phyloP scores from a whole-genome alignment of 176 grass and related monocot species.

The Aegilops tauschii region DNA sequence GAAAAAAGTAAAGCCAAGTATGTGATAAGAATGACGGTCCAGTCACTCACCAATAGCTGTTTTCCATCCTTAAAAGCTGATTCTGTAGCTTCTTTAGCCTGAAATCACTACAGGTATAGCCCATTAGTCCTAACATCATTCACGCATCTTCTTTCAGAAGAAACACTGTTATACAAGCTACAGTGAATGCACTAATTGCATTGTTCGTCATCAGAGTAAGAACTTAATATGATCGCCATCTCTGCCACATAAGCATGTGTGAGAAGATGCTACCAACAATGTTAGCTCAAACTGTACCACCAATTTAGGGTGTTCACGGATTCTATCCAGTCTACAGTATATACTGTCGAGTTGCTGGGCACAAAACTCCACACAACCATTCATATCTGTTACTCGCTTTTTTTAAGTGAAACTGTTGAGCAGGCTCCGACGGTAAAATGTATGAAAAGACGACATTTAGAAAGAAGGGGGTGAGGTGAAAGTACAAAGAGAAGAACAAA shows the following conservation, averaged over 20 bases:
- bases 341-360: neutral
- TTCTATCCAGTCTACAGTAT: constrained; percentile 3
- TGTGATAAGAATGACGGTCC: neutral
- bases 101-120: constrained; percentile 68
- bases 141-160: neutral
- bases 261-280: neutral
- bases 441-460: too few relatives aligned
- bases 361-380: neutral
- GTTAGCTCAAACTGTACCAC: neutral
- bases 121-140: constrained; percentile 13
- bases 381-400: neutral
- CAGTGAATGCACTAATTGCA: neutral
- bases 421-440: too few relatives aligned
- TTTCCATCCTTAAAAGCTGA: constrained; percentile 81
- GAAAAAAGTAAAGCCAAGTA: neutral
- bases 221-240: neutral
- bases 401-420: too few relatives aligned
- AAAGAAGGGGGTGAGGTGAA: too few relatives aligned
- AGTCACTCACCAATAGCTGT: constrained; percentile 63
- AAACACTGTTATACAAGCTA: neutral
- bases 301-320: neutral
- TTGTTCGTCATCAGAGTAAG: neutral
- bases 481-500: too few relatives aligned
- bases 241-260: neutral
- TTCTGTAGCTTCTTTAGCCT: constrained; percentile 82